phyloP scores from a whole-genome alignment of 139 green algal species.

The Deuterostichococcus epilithicus region DNA sequence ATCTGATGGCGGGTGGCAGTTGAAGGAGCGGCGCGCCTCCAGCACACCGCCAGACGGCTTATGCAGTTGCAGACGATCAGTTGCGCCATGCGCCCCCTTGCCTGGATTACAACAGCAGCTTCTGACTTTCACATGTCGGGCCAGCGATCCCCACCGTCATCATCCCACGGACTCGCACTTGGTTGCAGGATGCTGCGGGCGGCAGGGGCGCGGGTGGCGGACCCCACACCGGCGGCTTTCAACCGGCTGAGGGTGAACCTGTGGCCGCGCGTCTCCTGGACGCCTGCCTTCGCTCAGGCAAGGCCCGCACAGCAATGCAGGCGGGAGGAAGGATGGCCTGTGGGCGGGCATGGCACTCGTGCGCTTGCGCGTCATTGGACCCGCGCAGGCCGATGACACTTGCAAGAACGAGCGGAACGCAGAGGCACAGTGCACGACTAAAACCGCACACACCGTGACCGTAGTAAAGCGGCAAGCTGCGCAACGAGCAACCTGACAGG shows the following conservation, averaged over 20 bases:
- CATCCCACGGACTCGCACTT: neutral
- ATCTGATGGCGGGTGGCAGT: neutral
- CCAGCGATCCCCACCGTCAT: too few species aligned
- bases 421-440: too few species aligned
- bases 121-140: too few species aligned
- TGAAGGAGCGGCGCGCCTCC: neutral
- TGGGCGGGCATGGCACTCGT: too few species aligned
- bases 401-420: too few species aligned
- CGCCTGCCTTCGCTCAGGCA: conserved; percentile 63
- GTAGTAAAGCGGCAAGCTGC: too few species aligned
- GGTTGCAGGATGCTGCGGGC: conserved; percentile 30
- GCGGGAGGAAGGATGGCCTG: conserved; percentile 57
- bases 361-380: too few species aligned
- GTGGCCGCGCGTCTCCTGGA: conserved; percentile 73
- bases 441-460: too few species aligned
- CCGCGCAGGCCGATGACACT: too few species aligned
- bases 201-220: conserved; percentile 36
- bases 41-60: neutral
- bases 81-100: neutral
- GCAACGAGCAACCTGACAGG: too few species aligned
- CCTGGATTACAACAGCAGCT: too few species aligned
- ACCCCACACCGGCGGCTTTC: conserved; percentile 35
- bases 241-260: conserved; percentile 55
- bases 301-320: neutral
- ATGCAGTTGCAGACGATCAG: neutral